phyloP scores from a whole-genome alignment of 2,329 filamentous ascomycete species.

The Neoascochyta sp. region DNA sequence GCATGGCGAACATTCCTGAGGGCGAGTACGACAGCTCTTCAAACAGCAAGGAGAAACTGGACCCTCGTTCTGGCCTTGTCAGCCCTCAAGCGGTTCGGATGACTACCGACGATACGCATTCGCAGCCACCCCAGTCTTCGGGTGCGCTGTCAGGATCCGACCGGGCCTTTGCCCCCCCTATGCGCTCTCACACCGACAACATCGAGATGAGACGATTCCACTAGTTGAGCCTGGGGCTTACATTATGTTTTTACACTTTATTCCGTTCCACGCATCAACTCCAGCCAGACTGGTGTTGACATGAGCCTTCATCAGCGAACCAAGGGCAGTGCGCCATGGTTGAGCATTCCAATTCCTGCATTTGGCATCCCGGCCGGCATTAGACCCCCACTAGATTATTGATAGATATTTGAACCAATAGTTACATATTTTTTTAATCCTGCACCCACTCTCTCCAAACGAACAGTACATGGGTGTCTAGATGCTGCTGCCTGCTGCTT shows the following conservation, averaged over 20 bases:
- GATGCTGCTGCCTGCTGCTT: too few species aligned
- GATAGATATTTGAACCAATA: too few species aligned
- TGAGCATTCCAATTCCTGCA: slow-evolving; percentile 2
- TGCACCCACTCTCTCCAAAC: too few species aligned
- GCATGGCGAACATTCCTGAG: slow-evolving; percentile 48
- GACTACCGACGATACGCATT: slow-evolving; percentile 22
- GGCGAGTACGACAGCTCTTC: slow-evolving; percentile 16
- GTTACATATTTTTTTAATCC: too few species aligned
- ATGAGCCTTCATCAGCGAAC: slow-evolving; percentile 2
- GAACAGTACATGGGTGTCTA: too few species aligned
- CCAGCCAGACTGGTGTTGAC: neutral
- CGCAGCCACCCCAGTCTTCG: slow-evolving; percentile 15
- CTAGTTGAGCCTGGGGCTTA: slow-evolving; percentile 5
- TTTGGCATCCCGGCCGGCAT: slow-evolving; percentile 2
- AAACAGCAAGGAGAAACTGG: slow-evolving; percentile 28
- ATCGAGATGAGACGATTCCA: slow-evolving; percentile 33
- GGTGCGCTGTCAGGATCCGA: slow-evolving; percentile 25
- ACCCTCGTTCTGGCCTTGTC: slow-evolving; percentile 34
- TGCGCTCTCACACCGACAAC: slow-evolving; percentile 28
- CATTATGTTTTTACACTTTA: neutral
- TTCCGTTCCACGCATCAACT: neutral
- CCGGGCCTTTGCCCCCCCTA: slow-evolving; percentile 19
- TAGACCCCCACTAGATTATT: too few species aligned
- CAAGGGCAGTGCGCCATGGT: slow-evolving; percentile 12
- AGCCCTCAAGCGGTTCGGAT: slow-evolving; percentile 29